Percentiles rank a stretch among this genome's conserved stretches.
These are phyloP conservation scores for Saccharomycopsis hybrid DNA, from an alignment of 1,139 yeast genomes.

Conservation along the genomic window DNA sequence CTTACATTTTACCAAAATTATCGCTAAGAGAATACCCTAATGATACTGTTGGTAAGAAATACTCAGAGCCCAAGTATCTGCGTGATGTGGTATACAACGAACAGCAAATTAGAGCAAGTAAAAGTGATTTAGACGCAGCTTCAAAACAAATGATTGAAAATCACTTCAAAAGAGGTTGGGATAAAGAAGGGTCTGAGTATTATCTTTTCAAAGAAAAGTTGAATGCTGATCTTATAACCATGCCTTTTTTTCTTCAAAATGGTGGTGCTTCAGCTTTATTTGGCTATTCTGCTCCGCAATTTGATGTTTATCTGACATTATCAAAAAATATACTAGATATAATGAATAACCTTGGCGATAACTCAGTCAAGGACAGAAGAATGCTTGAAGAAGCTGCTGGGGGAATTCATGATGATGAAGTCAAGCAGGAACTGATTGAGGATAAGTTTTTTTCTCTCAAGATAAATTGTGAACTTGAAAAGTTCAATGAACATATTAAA, in stretches of 20 bases:
- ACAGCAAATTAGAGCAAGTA: too few relatives aligned
- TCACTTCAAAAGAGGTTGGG: slow-evolving; percentile 18
- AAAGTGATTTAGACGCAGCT: neutral
- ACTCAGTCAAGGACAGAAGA: neutral
- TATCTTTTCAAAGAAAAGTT: slow-evolving; percentile 11
- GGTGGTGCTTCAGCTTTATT: slow-evolving; percentile 3
- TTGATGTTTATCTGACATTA: slow-evolving; percentile 1
- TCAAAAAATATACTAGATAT: slow-evolving; percentile 1
- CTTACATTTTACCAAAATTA: slow-evolving; percentile 48
- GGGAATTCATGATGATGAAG: neutral
- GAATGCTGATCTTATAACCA: neutral
- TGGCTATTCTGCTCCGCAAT: neutral
- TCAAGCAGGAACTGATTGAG: too few relatives aligned
- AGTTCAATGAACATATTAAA: slow-evolving; percentile 9
- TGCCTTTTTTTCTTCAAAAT: slow-evolving; percentile 10
- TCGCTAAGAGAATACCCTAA: slow-evolving; percentile 30
- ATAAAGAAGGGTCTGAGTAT: slow-evolving; percentile 7
- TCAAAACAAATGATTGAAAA: slow-evolving; percentile 9
- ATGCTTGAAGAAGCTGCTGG: neutral
- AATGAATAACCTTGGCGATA: neutral
- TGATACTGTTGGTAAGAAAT: slow-evolving; percentile 17
- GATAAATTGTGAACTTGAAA: slow-evolving; percentile 9
- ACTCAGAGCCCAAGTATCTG: neutral
- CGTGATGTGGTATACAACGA: too few relatives aligned
- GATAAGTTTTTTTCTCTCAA: slow-evolving; percentile 9